Conservation (phyloP, 1,284 basidiomycete species). For the Agaricales sp. region DNA sequence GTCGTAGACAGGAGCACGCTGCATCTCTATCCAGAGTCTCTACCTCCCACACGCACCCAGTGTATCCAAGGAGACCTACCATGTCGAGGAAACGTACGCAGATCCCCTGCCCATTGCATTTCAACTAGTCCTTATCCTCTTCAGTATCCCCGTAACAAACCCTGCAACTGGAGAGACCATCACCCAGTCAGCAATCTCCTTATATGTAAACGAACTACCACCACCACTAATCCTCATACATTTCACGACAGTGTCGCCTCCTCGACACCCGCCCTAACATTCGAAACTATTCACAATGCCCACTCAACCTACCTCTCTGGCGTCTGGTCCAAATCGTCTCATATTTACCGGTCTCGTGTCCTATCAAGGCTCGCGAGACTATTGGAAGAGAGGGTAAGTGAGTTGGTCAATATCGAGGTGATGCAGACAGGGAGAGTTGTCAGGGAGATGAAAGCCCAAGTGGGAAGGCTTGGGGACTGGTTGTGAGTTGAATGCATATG, state of each 20-base stretch:
- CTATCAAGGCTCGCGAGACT: slow-evolving; percentile 53
- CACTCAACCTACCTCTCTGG: slow-evolving; percentile 53
- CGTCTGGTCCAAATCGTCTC: slow-evolving; percentile 54
- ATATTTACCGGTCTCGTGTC: slow-evolving; percentile 49
- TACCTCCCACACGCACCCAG: too few relatives aligned
- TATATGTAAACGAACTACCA: too few relatives aligned
- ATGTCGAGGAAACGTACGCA: too few relatives aligned
- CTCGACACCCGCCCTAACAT: too few relatives aligned
- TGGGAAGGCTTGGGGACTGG: slow-evolving; percentile 71
- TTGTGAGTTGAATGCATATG: too few relatives aligned
- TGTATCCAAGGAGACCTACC: too few relatives aligned
- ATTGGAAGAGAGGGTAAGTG: slow-evolving; percentile 43
- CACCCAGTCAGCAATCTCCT: background rate
- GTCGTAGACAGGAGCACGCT: too few relatives aligned
- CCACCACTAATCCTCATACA: too few relatives aligned
- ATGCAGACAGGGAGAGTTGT: slow-evolving; percentile 69
- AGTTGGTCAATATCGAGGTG: slow-evolving; percentile 60
- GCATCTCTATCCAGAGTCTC: too few relatives aligned
- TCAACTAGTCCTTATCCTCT: too few relatives aligned
- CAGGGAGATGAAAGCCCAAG: slow-evolving; percentile 69
- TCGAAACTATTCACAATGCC: slow-evolving; percentile 42
- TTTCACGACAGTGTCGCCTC: too few relatives aligned
- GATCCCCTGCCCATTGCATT: too few relatives aligned
- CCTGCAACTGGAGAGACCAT: slow-evolving; percentile 1
- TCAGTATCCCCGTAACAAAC: background rate